Percentiles rank a stretch among this genome's conserved stretches.
Evolutionary conservation across 2,329 filamentous ascomycete species (phyloP).

Genomic region (Fusarium sp.): DNA sequence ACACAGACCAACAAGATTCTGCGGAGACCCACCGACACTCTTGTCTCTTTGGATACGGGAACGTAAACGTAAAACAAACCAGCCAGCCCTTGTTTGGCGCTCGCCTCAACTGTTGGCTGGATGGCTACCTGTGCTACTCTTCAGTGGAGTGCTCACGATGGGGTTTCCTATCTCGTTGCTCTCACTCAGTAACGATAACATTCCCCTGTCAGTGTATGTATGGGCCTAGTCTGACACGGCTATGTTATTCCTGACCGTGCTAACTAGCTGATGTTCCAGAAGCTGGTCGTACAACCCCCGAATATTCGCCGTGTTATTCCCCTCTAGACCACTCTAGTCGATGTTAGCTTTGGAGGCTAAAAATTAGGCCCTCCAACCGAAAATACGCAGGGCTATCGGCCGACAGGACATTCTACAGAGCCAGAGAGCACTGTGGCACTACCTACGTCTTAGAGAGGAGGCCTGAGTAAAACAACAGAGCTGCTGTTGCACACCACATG

Average conservation of each 20-base stretch:
- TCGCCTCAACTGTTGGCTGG: background rate
- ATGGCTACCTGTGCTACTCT: background rate
- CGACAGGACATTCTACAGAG: background rate
- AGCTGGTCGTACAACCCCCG: background rate
- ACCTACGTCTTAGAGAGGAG: background rate
- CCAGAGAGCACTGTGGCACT: background rate
- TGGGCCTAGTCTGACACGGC: background rate
- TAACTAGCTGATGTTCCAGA: background rate
- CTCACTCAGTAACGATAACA: background rate
- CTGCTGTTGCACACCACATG: background rate
- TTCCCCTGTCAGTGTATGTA: background rate
- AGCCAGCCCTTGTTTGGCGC: background rate
- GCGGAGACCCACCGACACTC: background rate
- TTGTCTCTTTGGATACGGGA: background rate
- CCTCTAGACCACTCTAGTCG: background rate
- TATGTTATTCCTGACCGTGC: background rate
- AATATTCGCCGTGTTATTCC: background rate
- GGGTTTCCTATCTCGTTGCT: conserved; percentile 16
- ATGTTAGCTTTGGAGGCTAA: background rate
- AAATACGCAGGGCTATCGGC: background rate
- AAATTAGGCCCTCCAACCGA: background rate
- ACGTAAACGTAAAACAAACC: background rate
- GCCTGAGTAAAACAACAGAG: background rate
- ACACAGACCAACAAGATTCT: background rate
- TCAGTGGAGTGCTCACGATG: background rate